phyloP scores from a whole-genome alignment of 1,139 yeast genomes.

The Suhomyces choctaworum region DNA sequence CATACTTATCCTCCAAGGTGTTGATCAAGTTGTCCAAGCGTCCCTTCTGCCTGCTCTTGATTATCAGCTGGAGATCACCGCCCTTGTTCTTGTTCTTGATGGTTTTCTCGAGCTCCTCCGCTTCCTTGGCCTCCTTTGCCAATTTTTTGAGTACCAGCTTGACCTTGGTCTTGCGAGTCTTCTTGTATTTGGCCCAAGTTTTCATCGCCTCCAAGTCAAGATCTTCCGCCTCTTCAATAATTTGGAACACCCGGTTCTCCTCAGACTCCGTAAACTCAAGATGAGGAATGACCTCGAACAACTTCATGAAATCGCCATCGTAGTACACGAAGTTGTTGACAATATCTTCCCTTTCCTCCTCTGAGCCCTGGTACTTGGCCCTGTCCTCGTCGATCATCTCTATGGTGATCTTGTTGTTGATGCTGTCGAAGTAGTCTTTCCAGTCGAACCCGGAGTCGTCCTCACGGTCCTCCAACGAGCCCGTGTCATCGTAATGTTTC shows the following conservation, averaged over 20 bases:
- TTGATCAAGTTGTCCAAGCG: slow-evolving; percentile 52
- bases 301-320: slow-evolving; percentile 67
- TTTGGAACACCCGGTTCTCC: slow-evolving; percentile 57
- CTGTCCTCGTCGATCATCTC: slow-evolving; percentile 77
- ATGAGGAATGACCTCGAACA: slow-evolving; percentile 79
- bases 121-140: slow-evolving; percentile 66
- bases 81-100: slow-evolving; percentile 42
- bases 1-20: slow-evolving; percentile 58
- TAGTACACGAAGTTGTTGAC: slow-evolving; percentile 55
- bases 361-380: slow-evolving; percentile 59
- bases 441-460: slow-evolving; percentile 54
- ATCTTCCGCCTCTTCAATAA: slow-evolving; percentile 43
- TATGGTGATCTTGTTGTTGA: slow-evolving; percentile 62
- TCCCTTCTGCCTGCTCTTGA: slow-evolving; percentile 43
- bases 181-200: slow-evolving; percentile 57
- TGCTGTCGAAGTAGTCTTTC: slow-evolving; percentile 62
- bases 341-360: slow-evolving; percentile 69
- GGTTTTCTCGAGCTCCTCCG: slow-evolving; percentile 57
- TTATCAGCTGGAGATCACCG: slow-evolving; percentile 50
- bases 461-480: slow-evolving; percentile 53
- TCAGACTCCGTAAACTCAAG: slow-evolving; percentile 62
- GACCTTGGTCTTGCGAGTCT: slow-evolving; percentile 46
- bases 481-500: slow-evolving; percentile 65
- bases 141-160: slow-evolving; percentile 48
- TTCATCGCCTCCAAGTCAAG: slow-evolving; percentile 29